These are phyloP conservation scores for Diplodia sapinea DNA, from an alignment of 2,329 filamentous ascomycete genomes.

Conservation along the genomic window DNA sequence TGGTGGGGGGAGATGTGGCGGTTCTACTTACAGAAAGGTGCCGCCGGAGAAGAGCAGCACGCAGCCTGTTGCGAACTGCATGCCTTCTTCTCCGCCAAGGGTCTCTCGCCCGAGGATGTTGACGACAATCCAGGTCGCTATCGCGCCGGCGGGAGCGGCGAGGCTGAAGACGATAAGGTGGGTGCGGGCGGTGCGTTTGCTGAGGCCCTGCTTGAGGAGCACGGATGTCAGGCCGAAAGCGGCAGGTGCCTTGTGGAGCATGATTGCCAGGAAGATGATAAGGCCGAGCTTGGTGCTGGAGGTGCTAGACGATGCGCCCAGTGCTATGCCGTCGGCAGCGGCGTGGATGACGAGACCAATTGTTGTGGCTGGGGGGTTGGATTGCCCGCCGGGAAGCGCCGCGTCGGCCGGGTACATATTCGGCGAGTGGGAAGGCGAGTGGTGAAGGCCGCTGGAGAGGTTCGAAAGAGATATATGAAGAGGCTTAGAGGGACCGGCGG, in stretches of 20 bases:
- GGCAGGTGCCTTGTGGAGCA: constrained; percentile 96
- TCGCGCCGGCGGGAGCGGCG: constrained; percentile 83
- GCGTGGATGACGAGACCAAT: constrained; percentile 96
- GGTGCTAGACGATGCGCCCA: constrained; percentile 77
- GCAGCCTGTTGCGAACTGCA: constrained; percentile 90
- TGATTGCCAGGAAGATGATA: constrained; percentile 93
- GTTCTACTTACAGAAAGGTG: constrained; percentile 80
- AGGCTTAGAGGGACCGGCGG: constrained; percentile 65
- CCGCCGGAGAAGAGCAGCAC: constrained; percentile 93
- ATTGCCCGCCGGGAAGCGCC: constrained; percentile 42
- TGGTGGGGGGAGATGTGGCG: not conserved
- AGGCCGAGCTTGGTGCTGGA: constrained; percentile 74
- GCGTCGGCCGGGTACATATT: constrained; percentile 37
- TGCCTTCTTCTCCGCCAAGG: constrained; percentile 63
- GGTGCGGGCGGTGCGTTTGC: constrained; percentile 80
- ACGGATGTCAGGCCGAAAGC: constrained; percentile 94
- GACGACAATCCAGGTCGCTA: constrained; percentile 82
- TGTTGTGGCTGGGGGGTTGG: constrained; percentile 62
- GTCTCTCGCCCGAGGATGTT: constrained; percentile 71
- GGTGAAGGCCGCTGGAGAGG: constrained; percentile 62
- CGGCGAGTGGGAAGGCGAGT: constrained; percentile 41
- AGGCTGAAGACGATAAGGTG: constrained; percentile 92
- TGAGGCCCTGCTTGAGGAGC: constrained; percentile 86
- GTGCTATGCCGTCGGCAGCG: constrained; percentile 90
- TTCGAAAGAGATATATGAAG: constrained; percentile 90